Conservation (phyloP, 1,284 basidiomycete species). For the Trichosporon coremiiforme region DNA sequence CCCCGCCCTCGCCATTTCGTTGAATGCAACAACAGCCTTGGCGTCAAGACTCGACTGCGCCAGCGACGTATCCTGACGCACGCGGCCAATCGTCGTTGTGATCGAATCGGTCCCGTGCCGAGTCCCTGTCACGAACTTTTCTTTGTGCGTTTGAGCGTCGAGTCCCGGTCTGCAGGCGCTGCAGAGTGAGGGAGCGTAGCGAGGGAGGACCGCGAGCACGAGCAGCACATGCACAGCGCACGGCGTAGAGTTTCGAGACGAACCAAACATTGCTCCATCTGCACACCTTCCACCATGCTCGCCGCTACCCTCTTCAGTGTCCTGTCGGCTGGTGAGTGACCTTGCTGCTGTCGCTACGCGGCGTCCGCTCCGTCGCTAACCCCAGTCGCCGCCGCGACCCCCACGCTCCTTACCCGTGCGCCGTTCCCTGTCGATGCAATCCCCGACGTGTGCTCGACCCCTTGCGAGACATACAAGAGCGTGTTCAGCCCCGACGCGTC, state of each 20-base stretch:
- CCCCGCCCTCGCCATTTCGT: background rate
- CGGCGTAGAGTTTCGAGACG: background rate
- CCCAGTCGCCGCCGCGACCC: conserved; percentile 10
- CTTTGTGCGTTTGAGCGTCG: conserved; percentile 3
- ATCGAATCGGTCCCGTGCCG: background rate
- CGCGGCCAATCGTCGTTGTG: background rate
- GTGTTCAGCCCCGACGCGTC: background rate
- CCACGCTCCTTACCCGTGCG: conserved; percentile 13
- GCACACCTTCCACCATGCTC: conserved; percentile 4
- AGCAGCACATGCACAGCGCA: background rate
- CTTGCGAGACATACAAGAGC: conserved; percentile 15
- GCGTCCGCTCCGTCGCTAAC: background rate
- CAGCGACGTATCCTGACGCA: background rate
- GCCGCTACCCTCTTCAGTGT: conserved; percentile 17
- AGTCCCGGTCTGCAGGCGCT: background rate
- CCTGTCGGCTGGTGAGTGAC: conserved; percentile 8
- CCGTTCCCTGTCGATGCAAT: conserved; percentile 13
- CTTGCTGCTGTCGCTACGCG: background rate
- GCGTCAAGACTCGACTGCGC: background rate
- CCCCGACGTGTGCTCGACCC: conserved; percentile 11
- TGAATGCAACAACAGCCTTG: background rate
- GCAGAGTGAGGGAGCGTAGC: no score
- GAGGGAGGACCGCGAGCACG: no score
- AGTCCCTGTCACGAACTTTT: conserved; percentile 1
- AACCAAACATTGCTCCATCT: background rate